Base-by-base conservation (phyloP, 768 basidiomycete genomes). In the Amanita thiersii region DNA sequence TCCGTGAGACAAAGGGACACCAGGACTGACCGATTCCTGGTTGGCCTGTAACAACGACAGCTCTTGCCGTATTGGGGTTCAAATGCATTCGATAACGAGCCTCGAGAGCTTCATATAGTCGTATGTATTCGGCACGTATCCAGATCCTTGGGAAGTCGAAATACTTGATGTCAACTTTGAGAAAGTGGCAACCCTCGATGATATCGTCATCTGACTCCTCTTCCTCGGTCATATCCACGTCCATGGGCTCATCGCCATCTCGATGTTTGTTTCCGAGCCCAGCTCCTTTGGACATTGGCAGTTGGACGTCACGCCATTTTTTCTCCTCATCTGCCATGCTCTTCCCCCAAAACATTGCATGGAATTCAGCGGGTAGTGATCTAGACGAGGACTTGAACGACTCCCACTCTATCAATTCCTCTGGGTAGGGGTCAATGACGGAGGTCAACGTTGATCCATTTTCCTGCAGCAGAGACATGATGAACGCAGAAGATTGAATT, bases 21-120 rank as follows among this genome's bases (percentile, higher is more conserved):
- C 28, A 47, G 29, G 21, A 26, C 48, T 49, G 40, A 50, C 50
- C 48, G 11, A 46, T 45, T 37, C 50, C 48, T 34, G 42, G 45
- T 35, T 46, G 40, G 17, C 45, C 45, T 34, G 45, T 46, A 40
- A 41, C 31, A 25, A 46, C 40, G 23, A 34, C 26, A 10, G 42
- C 41, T 35, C 29, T 29, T 39, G 47, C 47, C 29, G n/a, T 9
- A 49, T 33, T 12, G 14, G 40, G 43, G 36, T 12, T 17, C 32
- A 20, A 10, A 44, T 25, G 37, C 19, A 8, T 34, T 33, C 20
- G 31, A 39, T 46, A 46, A 32, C 20, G 20, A 40, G 33, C 31
- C 25, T 32, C 29, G 20, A 41, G 30, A 41, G 33, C 40, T 3
- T 47, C 19, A 35, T 42, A 47, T 37, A 41, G 17, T 37, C 35